Base-by-base conservation (phyloP, 345 rosid genomes). In the Euphorbia pulcherrima region DNA sequence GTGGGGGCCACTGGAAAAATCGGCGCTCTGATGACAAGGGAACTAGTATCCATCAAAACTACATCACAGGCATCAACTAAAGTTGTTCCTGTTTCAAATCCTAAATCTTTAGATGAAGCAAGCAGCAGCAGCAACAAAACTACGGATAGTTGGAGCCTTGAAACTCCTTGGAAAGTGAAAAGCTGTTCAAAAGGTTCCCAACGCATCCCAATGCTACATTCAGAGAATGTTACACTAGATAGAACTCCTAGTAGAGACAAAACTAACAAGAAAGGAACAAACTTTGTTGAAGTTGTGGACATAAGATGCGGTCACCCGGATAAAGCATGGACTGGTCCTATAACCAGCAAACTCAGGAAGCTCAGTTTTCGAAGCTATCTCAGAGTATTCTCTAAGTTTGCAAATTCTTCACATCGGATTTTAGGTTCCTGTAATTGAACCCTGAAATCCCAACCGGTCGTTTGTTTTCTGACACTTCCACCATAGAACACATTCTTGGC, bases 301-400 rank as follows among this genome's bases (percentile, higher is more conserved):
- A 81, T 94, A 77, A 88, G 80, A 78, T 94, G 99, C 30, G 90
- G 99, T 47, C 82, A 80, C 70, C 83, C 87, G 6, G 88, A 89
- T 69, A 83, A 82, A 83, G 86, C 89, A 57, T 87, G 99, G 99
- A 78, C 89, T 41, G 80, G 73, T 70, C 95, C 97, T 8, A 71
- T 89, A 69, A 82, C 94, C 14, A 88, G 73, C 67, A 83, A 83
- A 69, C 92, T 94, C 77, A 94, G 83, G 85, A 94, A 94, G 82
- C 96, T 91, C 63, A 86, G 97, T 62, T 94, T 91, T 91, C 99
- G 29, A 94, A 89, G 80, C 91, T 94, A 64, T 84, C 86, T 0
- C 88, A 91, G 68, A 89, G 89, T 77, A 75, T 83, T 68, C 50
- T 76, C 79, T 94, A 88, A 75, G 72, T 75, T 65, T 75, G 82